Evolutionary conservation across 1,284 basidiomycete species (phyloP), one percentile per base, ranked within the genome.

Genomic region (Amylostereum chailletii): DNA sequence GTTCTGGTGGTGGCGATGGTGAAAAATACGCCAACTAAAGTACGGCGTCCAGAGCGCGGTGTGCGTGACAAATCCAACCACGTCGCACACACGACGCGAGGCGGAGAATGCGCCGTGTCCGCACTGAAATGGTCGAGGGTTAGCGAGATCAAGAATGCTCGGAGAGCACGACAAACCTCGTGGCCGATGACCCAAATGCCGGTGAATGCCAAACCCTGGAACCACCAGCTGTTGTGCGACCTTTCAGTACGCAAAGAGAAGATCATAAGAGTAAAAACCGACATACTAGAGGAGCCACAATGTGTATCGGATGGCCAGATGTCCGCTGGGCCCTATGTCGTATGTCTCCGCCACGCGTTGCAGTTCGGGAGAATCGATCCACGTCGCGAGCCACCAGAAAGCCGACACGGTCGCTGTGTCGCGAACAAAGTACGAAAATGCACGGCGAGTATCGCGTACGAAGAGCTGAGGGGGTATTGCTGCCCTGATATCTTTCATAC

Each of bases 121-220:
- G 47, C 65, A 66, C 63, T 66, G 4, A 5, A 39, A 26, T 31
- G 19, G 19, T 19, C 19, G 19, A 19, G 19, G 19, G 19, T 19
- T 19, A 19, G 19, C 19, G 19, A 19, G 19, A 19, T 19, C 19
- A 19, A 19, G 19, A 19, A 19, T 19, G 19, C 19, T 19, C 19
- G 19, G 19, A 19, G 19, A 19, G 19, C 19, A 19, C 19, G 19
- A 47, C 59, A 29, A 50, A 77, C 76, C 61, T 81, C 78, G 52
- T 79, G 78, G 27, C 77, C 78, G 46, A 81, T 75, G n/a, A 80
- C 77, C 77, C 78, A 82, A 38, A 81, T 68, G 1, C 77, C 77
- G 5, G 76, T 79, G 56, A 81, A 75, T 32, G 75, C 69, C 7
- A 81, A 67, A 10, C 77, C 77, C 61, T 81, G 77, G 58, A 79